These are phyloP conservation scores for Gliomastix tumulicola DNA, from an alignment of 2,329 filamentous ascomycete species.

Conservation along the genomic window DNA sequence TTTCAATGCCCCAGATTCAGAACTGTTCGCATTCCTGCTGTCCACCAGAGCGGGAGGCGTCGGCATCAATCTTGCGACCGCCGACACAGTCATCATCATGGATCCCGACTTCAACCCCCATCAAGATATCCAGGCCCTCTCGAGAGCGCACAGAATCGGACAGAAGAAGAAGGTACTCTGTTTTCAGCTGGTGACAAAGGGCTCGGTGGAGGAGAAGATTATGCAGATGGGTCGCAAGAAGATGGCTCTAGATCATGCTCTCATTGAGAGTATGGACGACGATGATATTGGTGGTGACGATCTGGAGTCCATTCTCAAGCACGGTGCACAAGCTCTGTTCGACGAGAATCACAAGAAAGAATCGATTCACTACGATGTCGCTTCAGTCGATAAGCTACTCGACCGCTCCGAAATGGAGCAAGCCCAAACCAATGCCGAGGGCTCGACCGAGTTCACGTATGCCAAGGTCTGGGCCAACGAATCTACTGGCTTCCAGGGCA, in stretches of 20 bases:
- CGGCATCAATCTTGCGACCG: conserved; percentile 93
- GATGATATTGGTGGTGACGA: conserved; percentile 76
- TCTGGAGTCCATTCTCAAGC: conserved; percentile 78
- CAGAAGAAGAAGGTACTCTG: conserved; percentile 95
- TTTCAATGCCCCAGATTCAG: conserved; percentile 80
- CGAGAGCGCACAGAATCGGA: conserved; percentile 90
- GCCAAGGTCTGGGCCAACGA: conserved; percentile 91
- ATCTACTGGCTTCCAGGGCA: conserved; percentile 57
- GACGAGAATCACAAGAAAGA: conserved; percentile 62
- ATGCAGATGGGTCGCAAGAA: conserved; percentile 94
- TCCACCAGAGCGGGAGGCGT: conserved; percentile 94
- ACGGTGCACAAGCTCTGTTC: conserved; percentile 84
- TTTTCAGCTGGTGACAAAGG: conserved; percentile 87
- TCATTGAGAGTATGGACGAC: conserved; percentile 86
- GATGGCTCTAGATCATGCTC: conserved; percentile 88
- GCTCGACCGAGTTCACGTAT: conserved; percentile 74
- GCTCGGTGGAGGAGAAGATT: conserved; percentile 89
- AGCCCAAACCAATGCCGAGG: conserved; percentile 55
- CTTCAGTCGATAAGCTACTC: conserved; percentile 82
- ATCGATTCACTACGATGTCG: conserved; percentile 74
- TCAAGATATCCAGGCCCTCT: conserved; percentile 93
- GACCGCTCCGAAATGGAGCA: conserved; percentile 78
- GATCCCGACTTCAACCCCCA: conserved; percentile 98
- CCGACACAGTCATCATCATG: conserved; percentile 95
- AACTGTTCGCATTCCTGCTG: conserved; percentile 82